A percentile compares a stretch with the other conserved stretches of the same genome.
Conservation (phyloP, 2,329 filamentous ascomycete genomes). For the Fusarium kyushuense region DNA sequence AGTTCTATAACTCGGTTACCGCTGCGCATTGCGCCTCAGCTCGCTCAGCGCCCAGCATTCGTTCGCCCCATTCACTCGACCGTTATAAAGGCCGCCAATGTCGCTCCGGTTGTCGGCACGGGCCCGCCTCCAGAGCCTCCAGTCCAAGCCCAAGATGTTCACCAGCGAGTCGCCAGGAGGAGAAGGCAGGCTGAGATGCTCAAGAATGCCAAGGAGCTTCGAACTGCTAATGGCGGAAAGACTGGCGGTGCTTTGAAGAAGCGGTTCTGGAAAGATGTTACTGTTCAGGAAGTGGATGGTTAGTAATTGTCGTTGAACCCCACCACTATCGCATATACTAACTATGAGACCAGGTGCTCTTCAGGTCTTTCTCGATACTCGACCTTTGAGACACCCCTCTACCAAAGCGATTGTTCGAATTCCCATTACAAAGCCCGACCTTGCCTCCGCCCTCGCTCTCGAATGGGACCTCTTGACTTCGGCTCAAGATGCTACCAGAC, state of each 20-base stretch:
- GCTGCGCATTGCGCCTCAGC: slow-evolving; percentile 52
- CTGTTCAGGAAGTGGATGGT: slow-evolving; percentile 76
- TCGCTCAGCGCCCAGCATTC: slow-evolving; percentile 30
- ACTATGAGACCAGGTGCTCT: slow-evolving; percentile 55
- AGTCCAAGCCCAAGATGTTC: slow-evolving; percentile 56
- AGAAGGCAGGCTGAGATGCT: slow-evolving; percentile 67
- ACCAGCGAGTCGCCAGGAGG: slow-evolving; percentile 63
- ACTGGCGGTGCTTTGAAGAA: slow-evolving; percentile 67
- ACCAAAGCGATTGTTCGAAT: slow-evolving; percentile 79
- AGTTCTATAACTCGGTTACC: slow-evolving; percentile 56
- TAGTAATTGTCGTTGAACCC: slow-evolving; percentile 40
- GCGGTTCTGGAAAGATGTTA: slow-evolving; percentile 90
- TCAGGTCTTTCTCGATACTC: slow-evolving; percentile 79
- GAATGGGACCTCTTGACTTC: slow-evolving; percentile 93
- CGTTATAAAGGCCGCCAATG: slow-evolving; percentile 57
- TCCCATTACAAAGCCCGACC: slow-evolving; percentile 79
- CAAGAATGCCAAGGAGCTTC: slow-evolving; percentile 63
- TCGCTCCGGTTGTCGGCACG: slow-evolving; percentile 65
- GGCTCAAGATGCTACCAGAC: slow-evolving; percentile 84
- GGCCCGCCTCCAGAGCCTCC: slow-evolving; percentile 71
- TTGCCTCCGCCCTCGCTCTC: slow-evolving; percentile 86
- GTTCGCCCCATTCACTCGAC: slow-evolving; percentile 52
- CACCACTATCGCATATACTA: slow-evolving; percentile 11
- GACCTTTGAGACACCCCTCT: slow-evolving; percentile 81
- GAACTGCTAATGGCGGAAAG: slow-evolving; percentile 52